Conservation (phyloP, 1,139 yeast genomes). For the Maudiozyma humilis region DNA sequence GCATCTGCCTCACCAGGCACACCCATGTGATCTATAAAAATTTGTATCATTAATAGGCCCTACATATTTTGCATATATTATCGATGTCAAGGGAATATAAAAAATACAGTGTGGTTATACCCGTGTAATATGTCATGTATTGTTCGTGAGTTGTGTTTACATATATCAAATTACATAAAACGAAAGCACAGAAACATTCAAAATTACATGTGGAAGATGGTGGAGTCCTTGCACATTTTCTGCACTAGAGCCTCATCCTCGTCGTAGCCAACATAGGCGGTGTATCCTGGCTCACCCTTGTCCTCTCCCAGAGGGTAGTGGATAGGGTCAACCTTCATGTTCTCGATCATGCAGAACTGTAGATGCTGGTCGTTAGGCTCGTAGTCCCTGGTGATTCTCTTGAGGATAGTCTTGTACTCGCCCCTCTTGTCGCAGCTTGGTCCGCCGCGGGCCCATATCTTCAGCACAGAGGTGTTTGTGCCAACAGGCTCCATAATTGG, state of each 20-base stretch:
- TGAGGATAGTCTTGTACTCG: constrained; percentile 34
- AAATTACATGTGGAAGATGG: constrained; percentile 25
- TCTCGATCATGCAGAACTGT: constrained; percentile 32
- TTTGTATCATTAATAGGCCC: too few species aligned
- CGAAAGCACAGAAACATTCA: too few species aligned
- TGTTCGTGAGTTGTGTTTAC: too few species aligned
- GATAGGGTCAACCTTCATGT: constrained; percentile 19
- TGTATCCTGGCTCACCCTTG: constrained; percentile 31
- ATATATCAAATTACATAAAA: too few species aligned
- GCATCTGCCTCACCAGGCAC: neutral
- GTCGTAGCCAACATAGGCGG: constrained; percentile 33
- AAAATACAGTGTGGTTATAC: too few species aligned
- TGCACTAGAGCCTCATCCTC: constrained; percentile 24
- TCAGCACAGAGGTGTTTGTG: constrained; percentile 22
- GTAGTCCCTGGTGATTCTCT: constrained; percentile 32
- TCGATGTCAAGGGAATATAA: too few species aligned
- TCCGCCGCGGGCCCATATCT: constrained; percentile 34
- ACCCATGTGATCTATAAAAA: neutral
- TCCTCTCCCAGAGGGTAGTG: constrained; percentile 30
- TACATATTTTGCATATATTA: neutral
- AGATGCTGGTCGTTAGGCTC: constrained; percentile 33
- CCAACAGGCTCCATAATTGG: constrained; percentile 28
- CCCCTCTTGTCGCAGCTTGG: constrained; percentile 38
- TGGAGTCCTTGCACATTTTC: constrained; percentile 24
- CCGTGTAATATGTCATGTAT: too few species aligned